phyloP scores from a whole-genome alignment of 306 rosid species.

The Prunus persica region Prunus_persica_NCBIv2 NC_034010.1:26208501-26209000 shows the following conservation, averaged over 20 bases:
- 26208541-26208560: background rate
- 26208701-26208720: background rate
- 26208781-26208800: slow-evolving; percentile 88
- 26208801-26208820: slow-evolving; percentile 79
- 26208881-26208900: slow-evolving; percentile 55
- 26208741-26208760: slow-evolving; percentile 89
- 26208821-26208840: slow-evolving; percentile 75
- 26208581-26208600: slow-evolving; percentile 16
- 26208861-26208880: slow-evolving; percentile 29
- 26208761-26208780: slow-evolving; percentile 92
- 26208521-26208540: slow-evolving; percentile 1
- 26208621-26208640: slow-evolving; percentile 13
- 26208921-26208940: slow-evolving; percentile 59
- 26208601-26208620: slow-evolving; percentile 39
- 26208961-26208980: slow-evolving; percentile 82
- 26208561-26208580: slow-evolving; percentile 28
- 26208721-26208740: slow-evolving; percentile 42
- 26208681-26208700: slow-evolving; percentile 33
- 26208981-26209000: background rate
- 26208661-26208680: slow-evolving; percentile 22
- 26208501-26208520: slow-evolving; percentile 7
- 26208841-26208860: slow-evolving; percentile 40
- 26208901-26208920: slow-evolving; percentile 60
- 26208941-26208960: slow-evolving; percentile 75
- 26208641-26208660: slow-evolving; percentile 30